These are phyloP conservation scores for Lindgomyces ingoldianus DNA, from an alignment of 495 filamentous ascomycete species.

Conservation along the genomic window DNA sequence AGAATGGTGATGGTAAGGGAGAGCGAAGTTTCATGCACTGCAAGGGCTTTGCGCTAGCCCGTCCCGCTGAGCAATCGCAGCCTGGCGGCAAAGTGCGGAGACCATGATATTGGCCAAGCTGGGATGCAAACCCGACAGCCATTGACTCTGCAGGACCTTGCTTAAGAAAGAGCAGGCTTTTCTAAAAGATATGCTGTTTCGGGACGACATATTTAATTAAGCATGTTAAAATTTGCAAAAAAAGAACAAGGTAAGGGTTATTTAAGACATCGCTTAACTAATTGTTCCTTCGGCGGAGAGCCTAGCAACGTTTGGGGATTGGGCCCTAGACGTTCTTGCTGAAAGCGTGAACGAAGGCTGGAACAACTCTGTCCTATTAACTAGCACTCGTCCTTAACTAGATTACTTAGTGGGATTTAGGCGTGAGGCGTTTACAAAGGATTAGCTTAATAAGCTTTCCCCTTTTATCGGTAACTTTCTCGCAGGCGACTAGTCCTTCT, in stretches of 20 bases:
- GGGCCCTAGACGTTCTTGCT: not conserved
- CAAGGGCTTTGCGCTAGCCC: too few species aligned
- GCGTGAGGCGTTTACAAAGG: slow-evolving; percentile 16
- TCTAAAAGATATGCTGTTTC: too few species aligned
- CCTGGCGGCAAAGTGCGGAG: too few species aligned
- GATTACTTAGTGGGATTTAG: slow-evolving; percentile 21
- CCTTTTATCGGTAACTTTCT: slow-evolving; percentile 18
- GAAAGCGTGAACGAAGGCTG: not conserved
- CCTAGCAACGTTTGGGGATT: not conserved
- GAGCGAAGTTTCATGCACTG: too few species aligned
- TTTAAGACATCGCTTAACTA: not conserved
- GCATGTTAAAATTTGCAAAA: not conserved
- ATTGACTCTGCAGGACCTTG: too few species aligned
- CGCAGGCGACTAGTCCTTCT: slow-evolving; percentile 8
- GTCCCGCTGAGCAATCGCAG: too few species aligned
- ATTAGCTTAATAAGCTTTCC: slow-evolving; percentile 22
- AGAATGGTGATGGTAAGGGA: too few species aligned
- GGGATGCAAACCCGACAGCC: too few species aligned
- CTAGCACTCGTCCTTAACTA: slow-evolving; percentile 3
- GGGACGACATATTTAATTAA: not conserved
- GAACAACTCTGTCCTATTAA: not conserved
- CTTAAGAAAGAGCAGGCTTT: too few species aligned
- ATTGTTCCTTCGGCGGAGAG: not conserved
- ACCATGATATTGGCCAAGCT: too few species aligned
- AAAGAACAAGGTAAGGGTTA: not conserved